Evolutionary conservation across 768 basidiomycete genomes (phyloP), one percentile per base, ranked within the genome.

Genomic region (Candolleomyces aberdarensis): DNA sequence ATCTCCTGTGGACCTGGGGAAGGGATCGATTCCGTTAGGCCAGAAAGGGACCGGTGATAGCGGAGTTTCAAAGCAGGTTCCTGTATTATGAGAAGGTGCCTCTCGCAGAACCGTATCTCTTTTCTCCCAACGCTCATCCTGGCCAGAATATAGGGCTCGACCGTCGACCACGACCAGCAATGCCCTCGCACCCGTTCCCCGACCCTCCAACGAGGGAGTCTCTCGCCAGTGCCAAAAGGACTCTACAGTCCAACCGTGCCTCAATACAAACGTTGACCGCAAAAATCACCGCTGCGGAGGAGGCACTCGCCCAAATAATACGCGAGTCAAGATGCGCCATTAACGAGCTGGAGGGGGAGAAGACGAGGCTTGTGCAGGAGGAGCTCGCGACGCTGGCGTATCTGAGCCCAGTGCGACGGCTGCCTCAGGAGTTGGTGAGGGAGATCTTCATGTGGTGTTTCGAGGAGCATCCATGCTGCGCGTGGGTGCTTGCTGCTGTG

Each of bases 401-500:
- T 67, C 78, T 92, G 59, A 83, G 90, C 11, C 89, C 89, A 36
- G 86, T 92, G 63, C 78, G 87, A 31, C 77, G 87, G 46, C 77
- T 93, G 26, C 91, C 91, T 1, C 74, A 80, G 41, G 91, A 93
- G 65, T 75, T 93, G n/a, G 78, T 92, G 54, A 79, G 87, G 57
- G 82, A 86, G 60, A 84, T 93, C 66, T 93, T 93, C 68, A 69
- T 84, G 62, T 82, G 83, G 73, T 81, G 80, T 65, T 91, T 89
- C 63, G 84, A 88, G 58, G 83, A 84, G 58, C 79, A 88, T 69
- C 83, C 87, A n/a, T 87, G 86, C 67, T 85, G 83, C 67, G 87
- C 88, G 7, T 92, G 91, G 91, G 81, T 86, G 22, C 80, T 92
- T 46, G 80, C 88, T 3, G 82, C 87, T 0, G 89, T 92, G 3